Percentiles rank a stretch among this genome's conserved stretches.
Conservation (phyloP, 1,139 yeast genomes). For the Pichia sp. region DNA sequence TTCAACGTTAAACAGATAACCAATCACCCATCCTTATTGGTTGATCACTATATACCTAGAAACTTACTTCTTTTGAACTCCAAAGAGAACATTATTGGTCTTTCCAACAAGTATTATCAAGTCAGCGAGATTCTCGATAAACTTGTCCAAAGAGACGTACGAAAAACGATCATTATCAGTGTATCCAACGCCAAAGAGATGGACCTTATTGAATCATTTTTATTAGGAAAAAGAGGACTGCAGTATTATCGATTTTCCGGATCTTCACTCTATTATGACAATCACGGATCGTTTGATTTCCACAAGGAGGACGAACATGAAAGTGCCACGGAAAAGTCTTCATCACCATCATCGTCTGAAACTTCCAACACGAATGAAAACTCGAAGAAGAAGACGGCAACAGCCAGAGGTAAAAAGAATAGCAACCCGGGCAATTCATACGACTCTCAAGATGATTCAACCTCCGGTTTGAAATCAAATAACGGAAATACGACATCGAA, state of each 20-base stretch:
- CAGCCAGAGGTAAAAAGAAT: neutral
- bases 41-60: slow-evolving; percentile 71
- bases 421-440: neutral
- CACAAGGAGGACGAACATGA: slow-evolving; percentile 16
- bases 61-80: slow-evolving; percentile 61
- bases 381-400: neutral
- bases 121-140: slow-evolving; percentile 48
- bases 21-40: slow-evolving; percentile 64
- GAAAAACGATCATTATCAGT: slow-evolving; percentile 44
- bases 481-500: neutral
- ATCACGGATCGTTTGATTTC: slow-evolving; percentile 31
- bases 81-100: slow-evolving; percentile 46
- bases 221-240: slow-evolving; percentile 53
- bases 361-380: neutral
- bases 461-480: neutral
- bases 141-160: slow-evolving; percentile 20
- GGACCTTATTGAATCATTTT: slow-evolving; percentile 63
- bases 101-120: slow-evolving; percentile 56
- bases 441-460: neutral
- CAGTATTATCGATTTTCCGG: slow-evolving; percentile 60
- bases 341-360: neutral
- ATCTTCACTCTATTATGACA: slow-evolving; percentile 44
- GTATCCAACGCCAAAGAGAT: slow-evolving; percentile 62
- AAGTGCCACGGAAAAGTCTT: slow-evolving; percentile 7
- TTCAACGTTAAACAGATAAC: slow-evolving; percentile 48